Base-by-base conservation (phyloP, 768 basidiomycete genomes). In the Chalciporus chontae region DNA sequence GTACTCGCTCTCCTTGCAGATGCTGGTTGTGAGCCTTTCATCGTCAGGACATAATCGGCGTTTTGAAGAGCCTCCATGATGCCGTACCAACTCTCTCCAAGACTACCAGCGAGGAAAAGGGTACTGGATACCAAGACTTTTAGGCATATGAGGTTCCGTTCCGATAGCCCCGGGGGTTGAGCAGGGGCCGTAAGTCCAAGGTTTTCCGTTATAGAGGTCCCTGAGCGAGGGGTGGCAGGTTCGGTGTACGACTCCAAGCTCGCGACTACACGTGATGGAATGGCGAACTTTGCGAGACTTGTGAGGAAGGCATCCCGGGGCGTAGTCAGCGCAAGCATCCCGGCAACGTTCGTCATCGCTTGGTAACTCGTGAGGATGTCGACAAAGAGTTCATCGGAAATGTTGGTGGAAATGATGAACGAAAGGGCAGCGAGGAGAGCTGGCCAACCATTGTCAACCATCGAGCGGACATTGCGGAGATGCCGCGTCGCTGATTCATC, bases 271-370 rank as follows among this genome's bases (percentile, higher is more conserved):
- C 86, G 78, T 0, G 90, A 79, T 0, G 95, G 95, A n/a, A 97
- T 89, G 0, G 94, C 87, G 51, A 90, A 85, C 63, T 94, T 93
- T n/a, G 90, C 81, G 14, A 99, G 77, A 42, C 82, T 86, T 18
- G 83, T 88, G 62, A 97, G 82, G 71, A 99, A 94, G 0, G 95
- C 94, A 53, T 97, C 94, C 17, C 95, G 80, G 0, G 94, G 93
- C 0, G 93, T 97, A 1, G 76, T 71, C 1, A 97, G 76, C 2
- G 82, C 83, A n/a, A 97, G 80, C 71, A 92, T 87, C 17, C 94
- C 95, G 19, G 90, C 85, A 2, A 91, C 90, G 50, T 89, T 86
- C 3, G 90, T 86, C 70, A 97, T 79, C 7, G 85, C 81, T 59
- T 94, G 89, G 52, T 90, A 82, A 52, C 88, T 85, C 3, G 80